Base-by-base conservation (phyloP, 768 basidiomycete species). In the Dacryopinax spathularia region DNA sequence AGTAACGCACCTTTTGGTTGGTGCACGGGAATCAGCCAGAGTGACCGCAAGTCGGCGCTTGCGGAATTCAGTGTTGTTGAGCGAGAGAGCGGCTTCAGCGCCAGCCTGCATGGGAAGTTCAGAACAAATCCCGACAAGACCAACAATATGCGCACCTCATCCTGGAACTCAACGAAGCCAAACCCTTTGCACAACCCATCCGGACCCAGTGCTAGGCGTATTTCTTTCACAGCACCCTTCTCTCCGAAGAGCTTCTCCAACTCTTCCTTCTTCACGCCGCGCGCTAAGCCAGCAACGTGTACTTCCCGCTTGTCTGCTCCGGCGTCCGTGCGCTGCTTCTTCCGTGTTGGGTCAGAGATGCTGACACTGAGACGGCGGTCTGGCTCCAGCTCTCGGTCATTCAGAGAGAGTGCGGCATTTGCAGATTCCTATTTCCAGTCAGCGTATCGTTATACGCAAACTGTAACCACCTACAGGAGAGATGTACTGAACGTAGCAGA, bases 401-500 rank as follows among this genome's bases (percentile, higher is more conserved):
- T 84, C 15, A 96, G 77, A 65, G 84, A 83, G n/a, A 96, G 77
- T 0, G 94, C 88, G 29, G 78, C 78, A 71, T 88, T 77, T 0
- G 96, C 78, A 1, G 76, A 68, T 1, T 70, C 68, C 93, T 69
- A 82, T 1, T 1, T 18, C 18, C n/a, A 20, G 18, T 61, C 79
- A 43, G 73, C 68, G 87, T 89, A 59, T 16, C 33, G 1, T 35
- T n/a, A 12, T 0, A 15, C 1, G 37, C 7, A 27, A 33, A 15
- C 7, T n/a, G 29, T n/a, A 37, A 34, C 15, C 27, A 1, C 87
- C 61, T 63, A 91, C 94, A 0, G 91, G 89, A 20, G 84, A 84
- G 1, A 86, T 86, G 71, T 83, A 97, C 66, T 98, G 96, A 1
- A 99, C 79, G 72, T 98, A 99, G 70, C 91, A 93, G 73, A 99